Conservation (phyloP, 257 asterid genomes). For the Nicotiana knightiana region DNA sequence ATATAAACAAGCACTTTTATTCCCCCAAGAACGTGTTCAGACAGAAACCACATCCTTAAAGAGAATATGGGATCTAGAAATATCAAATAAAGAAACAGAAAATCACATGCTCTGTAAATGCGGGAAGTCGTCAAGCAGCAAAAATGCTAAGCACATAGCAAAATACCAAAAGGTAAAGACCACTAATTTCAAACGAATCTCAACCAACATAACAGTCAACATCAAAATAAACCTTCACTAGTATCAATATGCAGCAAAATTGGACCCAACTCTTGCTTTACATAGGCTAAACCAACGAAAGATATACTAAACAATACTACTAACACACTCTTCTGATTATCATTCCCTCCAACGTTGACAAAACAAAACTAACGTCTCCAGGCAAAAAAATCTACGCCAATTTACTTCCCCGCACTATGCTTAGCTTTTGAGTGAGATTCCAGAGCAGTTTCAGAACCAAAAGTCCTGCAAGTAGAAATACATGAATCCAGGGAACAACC, state of each 20-base stretch:
- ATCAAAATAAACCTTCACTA: not conserved
- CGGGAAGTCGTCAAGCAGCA: not conserved
- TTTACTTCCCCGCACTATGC: constrained; percentile 48
- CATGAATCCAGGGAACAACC: not conserved
- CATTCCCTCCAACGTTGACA: not conserved
- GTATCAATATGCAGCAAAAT: not conserved
- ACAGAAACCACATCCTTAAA: no score
- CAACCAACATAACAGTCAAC: not conserved
- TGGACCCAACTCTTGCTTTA: not conserved
- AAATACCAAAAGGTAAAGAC: not conserved
- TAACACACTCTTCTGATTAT: not conserved
- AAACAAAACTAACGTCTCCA: not conserved
- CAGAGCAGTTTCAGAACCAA: constrained; percentile 45
- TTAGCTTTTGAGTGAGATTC: constrained; percentile 66
- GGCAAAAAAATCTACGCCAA: not conserved
- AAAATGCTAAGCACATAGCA: not conserved
- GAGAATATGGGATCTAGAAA: no score
- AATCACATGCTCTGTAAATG: no score
- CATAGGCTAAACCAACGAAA: not conserved
- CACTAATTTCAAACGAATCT: not conserved
- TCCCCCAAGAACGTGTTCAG: not conserved
- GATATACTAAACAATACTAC: not conserved
- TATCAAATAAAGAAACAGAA: no score
- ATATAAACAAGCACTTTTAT: not conserved
- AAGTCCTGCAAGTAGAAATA: constrained; percentile 31